Conservation (phyloP, 208 protist genomes). For the Tritrichomonas foetus region DNA sequence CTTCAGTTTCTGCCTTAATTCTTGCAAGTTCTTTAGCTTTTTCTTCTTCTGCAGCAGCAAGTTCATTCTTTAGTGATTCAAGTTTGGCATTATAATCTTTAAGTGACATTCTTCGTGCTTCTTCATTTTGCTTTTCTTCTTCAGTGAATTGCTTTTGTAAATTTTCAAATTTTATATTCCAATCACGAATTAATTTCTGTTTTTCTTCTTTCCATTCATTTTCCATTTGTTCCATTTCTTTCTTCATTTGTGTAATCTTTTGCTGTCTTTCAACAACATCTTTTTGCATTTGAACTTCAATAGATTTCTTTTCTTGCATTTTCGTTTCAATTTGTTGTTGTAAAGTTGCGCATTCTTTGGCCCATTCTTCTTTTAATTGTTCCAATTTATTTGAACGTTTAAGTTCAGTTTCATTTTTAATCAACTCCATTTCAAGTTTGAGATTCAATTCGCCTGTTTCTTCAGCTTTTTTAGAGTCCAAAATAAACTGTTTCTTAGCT, state of each 20-base stretch:
- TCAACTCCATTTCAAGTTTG: background rate
- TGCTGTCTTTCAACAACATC: background rate
- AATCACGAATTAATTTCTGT: background rate
- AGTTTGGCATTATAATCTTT: background rate
- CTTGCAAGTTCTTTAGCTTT: background rate
- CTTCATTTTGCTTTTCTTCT: conserved; percentile 37
- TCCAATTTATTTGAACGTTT: background rate
- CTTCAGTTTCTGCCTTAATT: background rate
- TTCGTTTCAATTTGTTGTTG: background rate
- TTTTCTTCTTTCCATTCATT: background rate
- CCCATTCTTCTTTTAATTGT: background rate
- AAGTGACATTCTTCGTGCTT: conserved; percentile 4
- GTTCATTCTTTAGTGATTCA: background rate
- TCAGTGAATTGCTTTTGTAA: conserved; percentile 2
- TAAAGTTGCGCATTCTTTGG: background rate
- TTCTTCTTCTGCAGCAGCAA: background rate
- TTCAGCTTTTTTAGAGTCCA: background rate
- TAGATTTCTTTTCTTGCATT: background rate
- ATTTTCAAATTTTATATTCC: background rate
- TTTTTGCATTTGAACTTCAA: background rate
- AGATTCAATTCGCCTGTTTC: background rate
- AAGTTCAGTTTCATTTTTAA: background rate
- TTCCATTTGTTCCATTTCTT: background rate
- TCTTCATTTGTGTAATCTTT: background rate
- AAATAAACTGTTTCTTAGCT: background rate